Percentiles rank a stretch among this genome's conserved stretches.
Evolutionary conservation across 2,329 filamentous ascomycete species (phyloP).

Genomic region (Xylaria sp.): DNA sequence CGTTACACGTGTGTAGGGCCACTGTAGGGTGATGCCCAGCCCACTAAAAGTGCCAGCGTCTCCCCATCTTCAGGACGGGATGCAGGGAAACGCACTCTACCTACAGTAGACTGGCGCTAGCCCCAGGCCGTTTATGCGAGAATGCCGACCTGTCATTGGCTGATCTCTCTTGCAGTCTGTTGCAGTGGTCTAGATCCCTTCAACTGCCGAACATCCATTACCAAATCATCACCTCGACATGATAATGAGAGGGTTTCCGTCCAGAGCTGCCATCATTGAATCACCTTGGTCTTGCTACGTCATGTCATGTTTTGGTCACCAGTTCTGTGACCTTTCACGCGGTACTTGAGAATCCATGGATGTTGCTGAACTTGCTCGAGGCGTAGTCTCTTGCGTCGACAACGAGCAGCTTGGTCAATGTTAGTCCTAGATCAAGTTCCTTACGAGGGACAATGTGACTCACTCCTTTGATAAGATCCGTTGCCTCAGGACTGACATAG

Average conservation of each 20-base stretch:
- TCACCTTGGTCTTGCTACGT: too few species aligned
- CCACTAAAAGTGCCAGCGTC: background rate
- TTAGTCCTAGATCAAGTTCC: background rate
- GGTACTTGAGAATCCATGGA: slow-evolving; percentile 97
- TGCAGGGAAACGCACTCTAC: too few species aligned
- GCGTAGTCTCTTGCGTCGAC: slow-evolving; percentile 91
- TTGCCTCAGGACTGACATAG: slow-evolving; percentile 87
- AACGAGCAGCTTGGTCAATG: slow-evolving; percentile 70
- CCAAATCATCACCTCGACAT: background rate
- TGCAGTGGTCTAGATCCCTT: background rate
- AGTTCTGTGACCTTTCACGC: slow-evolving; percentile 50
- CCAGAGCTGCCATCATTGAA: too few species aligned
- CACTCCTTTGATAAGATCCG: slow-evolving; percentile 88
- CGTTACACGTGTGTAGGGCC: background rate
- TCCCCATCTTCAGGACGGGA: background rate
- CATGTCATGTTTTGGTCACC: too few species aligned
- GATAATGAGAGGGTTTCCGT: too few species aligned
- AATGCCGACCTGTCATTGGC: too few species aligned
- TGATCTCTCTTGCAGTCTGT: background rate
- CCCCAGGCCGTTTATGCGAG: too few species aligned
- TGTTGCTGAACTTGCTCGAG: slow-evolving; percentile 87
- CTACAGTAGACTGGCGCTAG: too few species aligned
- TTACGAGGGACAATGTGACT: slow-evolving; percentile 39
- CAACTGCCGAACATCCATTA: slow-evolving; percentile 5
- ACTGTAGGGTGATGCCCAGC: background rate